phyloP scores from a whole-genome alignment of 306 rosid genomes.

The Cicer bijugum region DNA sequence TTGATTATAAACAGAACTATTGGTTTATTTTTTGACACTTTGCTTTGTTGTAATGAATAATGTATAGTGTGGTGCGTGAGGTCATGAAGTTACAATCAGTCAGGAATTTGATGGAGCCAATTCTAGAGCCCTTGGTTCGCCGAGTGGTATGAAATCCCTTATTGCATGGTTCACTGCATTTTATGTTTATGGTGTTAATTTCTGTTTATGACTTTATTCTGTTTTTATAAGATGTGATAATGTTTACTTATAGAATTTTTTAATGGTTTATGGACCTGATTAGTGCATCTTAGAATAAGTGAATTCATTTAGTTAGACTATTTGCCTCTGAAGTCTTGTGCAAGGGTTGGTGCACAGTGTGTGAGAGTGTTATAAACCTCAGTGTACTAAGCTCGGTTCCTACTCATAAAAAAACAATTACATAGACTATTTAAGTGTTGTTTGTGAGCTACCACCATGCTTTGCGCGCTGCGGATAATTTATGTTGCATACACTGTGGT shows the following conservation, averaged over 20 bases:
- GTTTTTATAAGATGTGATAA: conserved; percentile 30
- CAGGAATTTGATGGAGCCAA: conserved; percentile 71
- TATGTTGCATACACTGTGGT: conserved; percentile 51
- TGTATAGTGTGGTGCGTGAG: conserved; percentile 77
- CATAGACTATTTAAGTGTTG: conserved; percentile 40
- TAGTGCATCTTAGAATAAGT: conserved; percentile 33
- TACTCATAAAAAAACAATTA: too few species aligned
- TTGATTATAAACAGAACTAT: conserved; percentile 6
- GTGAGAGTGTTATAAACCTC: too few species aligned
- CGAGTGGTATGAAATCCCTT: conserved; percentile 66
- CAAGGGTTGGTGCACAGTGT: too few species aligned
- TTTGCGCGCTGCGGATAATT: conserved; percentile 47
- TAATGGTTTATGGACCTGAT: conserved; percentile 29
- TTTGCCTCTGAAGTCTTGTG: neutral
- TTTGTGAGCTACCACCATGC: conserved; percentile 40
- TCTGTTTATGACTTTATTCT: conserved; percentile 9
- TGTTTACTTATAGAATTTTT: conserved; percentile 34
- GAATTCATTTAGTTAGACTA: conserved; percentile 30
- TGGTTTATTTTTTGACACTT: conserved; percentile 9
- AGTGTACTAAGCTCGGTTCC: too few species aligned
- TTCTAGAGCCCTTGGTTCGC: conserved; percentile 82
- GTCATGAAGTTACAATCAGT: conserved; percentile 65
- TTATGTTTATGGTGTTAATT: conserved; percentile 23
- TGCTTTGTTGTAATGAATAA: conserved; percentile 26
- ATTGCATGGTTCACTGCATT: conserved; percentile 4